Evolutionary conservation across 345 rosid genomes (phyloP).

Genomic region (Eucalyptus fibrosa): DNA sequence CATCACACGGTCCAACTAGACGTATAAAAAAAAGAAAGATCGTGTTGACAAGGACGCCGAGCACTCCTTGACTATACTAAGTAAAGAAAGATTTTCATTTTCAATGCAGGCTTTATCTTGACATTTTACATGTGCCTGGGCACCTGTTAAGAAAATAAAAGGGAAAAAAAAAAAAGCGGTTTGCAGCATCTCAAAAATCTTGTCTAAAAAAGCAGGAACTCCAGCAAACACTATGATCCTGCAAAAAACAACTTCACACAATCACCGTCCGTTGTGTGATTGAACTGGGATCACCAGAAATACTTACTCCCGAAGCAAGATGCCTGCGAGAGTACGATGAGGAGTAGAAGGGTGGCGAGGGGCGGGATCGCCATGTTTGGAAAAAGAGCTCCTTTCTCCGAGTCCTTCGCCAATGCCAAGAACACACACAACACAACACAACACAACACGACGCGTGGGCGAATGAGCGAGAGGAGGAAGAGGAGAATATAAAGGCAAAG

Average conservation of each 20-base stretch:
- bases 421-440: background rate
- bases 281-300: background rate
- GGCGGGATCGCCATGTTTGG: slow-evolving; percentile 25
- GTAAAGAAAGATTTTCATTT: background rate
- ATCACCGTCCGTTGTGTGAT: background rate
- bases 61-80: background rate
- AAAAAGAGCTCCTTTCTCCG: background rate
- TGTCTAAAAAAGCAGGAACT: background rate
- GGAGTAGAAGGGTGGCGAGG: slow-evolving; percentile 4
- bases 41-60: background rate
- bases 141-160: background rate
- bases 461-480: background rate
- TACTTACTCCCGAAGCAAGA: slow-evolving; percentile 34
- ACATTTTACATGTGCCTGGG: background rate
- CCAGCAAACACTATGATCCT: background rate
- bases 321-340: slow-evolving; percentile 11
- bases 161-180: background rate
- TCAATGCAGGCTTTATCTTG: background rate
- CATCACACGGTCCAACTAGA: background rate
- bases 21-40: background rate
- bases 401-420: background rate
- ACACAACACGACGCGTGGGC: background rate
- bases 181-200: background rate
- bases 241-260: background rate
- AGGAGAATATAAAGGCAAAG: background rate